Evolutionary conservation across 2,329 filamentous ascomycete species (phyloP).

Genomic region (Aspergillus amoenus): DNA sequence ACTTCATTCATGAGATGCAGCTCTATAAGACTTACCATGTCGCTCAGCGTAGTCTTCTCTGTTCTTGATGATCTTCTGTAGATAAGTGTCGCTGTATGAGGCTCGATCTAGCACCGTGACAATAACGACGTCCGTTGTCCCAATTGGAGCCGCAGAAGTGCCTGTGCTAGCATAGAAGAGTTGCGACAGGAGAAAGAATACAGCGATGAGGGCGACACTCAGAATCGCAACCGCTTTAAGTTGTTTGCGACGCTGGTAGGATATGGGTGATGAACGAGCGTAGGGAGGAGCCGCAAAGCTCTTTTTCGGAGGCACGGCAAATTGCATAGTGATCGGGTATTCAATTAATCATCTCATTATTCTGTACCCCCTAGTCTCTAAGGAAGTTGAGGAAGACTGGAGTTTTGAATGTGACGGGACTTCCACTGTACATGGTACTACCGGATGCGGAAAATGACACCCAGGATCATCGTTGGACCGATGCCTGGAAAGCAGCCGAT

Average conservation of each 20-base stretch:
- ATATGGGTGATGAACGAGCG: conserved; percentile 47
- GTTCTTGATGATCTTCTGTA: conserved; percentile 75
- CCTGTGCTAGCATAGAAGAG: conserved; percentile 32
- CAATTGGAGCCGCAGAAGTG: conserved; percentile 27
- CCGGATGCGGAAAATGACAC: conserved; percentile 22
- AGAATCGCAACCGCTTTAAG: conserved; percentile 59
- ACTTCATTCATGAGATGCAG: background rate
- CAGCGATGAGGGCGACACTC: conserved; percentile 54
- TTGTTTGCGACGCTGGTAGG: conserved; percentile 58
- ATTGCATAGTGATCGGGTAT: conserved; percentile 64
- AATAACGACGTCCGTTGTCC: conserved; percentile 62
- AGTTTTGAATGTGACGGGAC: background rate
- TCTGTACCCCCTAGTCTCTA: background rate
- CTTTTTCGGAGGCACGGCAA: conserved; percentile 84
- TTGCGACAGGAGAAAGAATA: conserved; percentile 62
- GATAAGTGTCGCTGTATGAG: conserved; percentile 64
- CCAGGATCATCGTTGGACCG: conserved; percentile 22
- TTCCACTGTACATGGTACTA: background rate
- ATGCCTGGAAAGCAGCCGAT: background rate
- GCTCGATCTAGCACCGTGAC: conserved; percentile 79
- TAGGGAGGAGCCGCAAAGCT: conserved; percentile 74
- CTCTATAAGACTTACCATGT: conserved; percentile 64
- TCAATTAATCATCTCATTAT: background rate
- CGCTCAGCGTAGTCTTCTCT: conserved; percentile 77
- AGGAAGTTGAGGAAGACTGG: background rate